These are phyloP conservation scores for Claviceps spartinae DNA, from an alignment of 2,329 filamentous ascomycete genomes.

Conservation along the genomic window DNA sequence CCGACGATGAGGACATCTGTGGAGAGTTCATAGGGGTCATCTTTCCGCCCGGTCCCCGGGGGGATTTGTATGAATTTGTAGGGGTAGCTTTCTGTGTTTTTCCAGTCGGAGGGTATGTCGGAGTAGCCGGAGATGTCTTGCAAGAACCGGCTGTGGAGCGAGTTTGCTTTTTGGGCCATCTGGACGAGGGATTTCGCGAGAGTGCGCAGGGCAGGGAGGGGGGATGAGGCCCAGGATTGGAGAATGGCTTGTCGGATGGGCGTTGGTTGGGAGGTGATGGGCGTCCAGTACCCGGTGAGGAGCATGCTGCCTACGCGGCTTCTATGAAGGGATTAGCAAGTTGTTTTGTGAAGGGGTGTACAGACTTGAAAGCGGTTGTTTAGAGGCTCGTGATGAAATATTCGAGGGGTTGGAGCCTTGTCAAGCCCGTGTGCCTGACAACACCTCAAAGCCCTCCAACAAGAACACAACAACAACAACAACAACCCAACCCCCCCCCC, in stretches of 20 bases:
- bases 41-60: constrained; percentile 10
- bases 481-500: no score
- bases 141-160: constrained; percentile 42
- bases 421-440: no score
- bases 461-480: no score
- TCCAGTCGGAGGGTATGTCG: constrained; percentile 37
- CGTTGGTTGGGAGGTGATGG: constrained; percentile 47
- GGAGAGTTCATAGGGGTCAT: constrained; percentile 43
- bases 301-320: constrained; percentile 49
- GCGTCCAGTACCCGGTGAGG: constrained; percentile 52
- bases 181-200: constrained; percentile 42
- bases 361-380: no score
- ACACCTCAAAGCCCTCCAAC: no score
- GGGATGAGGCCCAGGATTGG: constrained; percentile 45
- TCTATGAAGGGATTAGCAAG: constrained; percentile 21
- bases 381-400: no score
- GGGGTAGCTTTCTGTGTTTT: constrained; percentile 35
- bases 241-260: constrained; percentile 48
- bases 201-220: constrained; percentile 38
- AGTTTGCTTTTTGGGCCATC: constrained; percentile 40
- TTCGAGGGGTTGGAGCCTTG: no score
- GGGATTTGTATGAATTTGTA: constrained; percentile 50
- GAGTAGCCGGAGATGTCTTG: constrained; percentile 43
- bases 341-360: no score
- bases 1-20: constrained; percentile 78